Conservation (phyloP, 2,329 filamentous ascomycete genomes). For the Exophiala aquamarina region DNA sequence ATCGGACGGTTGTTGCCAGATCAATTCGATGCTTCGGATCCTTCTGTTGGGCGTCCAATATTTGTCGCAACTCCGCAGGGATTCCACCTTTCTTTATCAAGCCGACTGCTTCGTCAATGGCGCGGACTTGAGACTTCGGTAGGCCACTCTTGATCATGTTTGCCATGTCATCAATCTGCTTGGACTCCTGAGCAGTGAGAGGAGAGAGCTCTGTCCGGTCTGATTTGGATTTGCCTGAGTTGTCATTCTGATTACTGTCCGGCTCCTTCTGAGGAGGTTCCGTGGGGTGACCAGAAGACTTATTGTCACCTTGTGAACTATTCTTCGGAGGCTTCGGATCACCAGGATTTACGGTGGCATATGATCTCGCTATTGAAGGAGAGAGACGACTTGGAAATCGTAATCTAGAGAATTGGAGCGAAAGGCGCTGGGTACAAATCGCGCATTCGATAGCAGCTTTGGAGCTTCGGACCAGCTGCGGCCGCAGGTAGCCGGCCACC, state of each 20-base stretch:
- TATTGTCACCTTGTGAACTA: constrained; percentile 24
- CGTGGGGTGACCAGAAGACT: constrained; percentile 31
- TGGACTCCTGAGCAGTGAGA: constrained; percentile 57
- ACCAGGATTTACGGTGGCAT: constrained; percentile 45
- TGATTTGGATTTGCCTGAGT: constrained; percentile 35
- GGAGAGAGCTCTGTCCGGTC: constrained; percentile 41
- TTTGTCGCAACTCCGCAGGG: constrained; percentile 65
- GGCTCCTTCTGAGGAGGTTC: constrained; percentile 35
- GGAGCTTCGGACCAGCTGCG: constrained; percentile 36
- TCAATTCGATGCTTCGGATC: constrained; percentile 45
- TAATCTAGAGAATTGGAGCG: constrained; percentile 39
- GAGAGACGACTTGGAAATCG: constrained; percentile 39
- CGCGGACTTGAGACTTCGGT: constrained; percentile 61
- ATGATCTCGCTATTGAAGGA: constrained; percentile 39
- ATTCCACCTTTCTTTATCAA: constrained; percentile 68
- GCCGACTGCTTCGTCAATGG: constrained; percentile 61
- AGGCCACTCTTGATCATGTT: constrained; percentile 57
- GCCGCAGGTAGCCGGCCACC: constrained; percentile 27
- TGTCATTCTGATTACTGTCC: constrained; percentile 46
- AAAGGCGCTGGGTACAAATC: constrained; percentile 45
- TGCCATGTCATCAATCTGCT: constrained; percentile 59
- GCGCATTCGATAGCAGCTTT: constrained; percentile 56
- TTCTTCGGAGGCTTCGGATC: constrained; percentile 45
- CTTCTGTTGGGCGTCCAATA: constrained; percentile 57
- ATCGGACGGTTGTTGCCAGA: constrained; percentile 60